Conservation (phyloP, 2,329 filamentous ascomycete genomes). For the Aspergillus vadensis region DNA sequence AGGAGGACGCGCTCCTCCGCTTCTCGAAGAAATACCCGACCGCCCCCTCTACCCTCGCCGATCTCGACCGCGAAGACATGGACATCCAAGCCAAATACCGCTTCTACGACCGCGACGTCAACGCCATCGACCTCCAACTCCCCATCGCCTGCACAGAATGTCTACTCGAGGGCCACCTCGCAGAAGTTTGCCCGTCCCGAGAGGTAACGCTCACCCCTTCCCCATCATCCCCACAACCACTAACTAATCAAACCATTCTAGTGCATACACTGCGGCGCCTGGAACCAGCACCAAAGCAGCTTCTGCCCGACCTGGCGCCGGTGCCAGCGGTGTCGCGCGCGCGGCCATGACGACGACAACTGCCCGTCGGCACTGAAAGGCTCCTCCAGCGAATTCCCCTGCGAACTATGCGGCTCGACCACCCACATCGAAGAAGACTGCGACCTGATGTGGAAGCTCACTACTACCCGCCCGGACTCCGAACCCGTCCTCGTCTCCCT, state of each 20-base stretch:
- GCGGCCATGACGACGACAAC: conserved; percentile 56
- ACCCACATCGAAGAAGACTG: conserved; percentile 64
- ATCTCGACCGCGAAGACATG: conserved; percentile 43
- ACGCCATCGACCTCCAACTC: conserved; percentile 43
- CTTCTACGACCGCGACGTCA: conserved; percentile 41
- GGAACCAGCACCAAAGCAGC: conserved; percentile 43
- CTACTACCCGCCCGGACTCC: conserved; percentile 23
- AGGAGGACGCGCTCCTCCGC: conserved; percentile 37
- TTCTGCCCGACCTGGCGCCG: conserved; percentile 45
- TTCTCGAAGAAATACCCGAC: conserved; percentile 39
- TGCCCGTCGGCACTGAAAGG: conserved; percentile 63
- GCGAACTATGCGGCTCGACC: conserved; percentile 60
- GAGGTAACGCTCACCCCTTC: conserved; percentile 37
- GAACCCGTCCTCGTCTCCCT: conserved; percentile 44
- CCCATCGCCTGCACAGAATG: conserved; percentile 48
- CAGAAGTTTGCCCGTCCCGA: conserved; percentile 45
- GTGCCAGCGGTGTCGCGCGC: conserved; percentile 61
- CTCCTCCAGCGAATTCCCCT: conserved; percentile 57
- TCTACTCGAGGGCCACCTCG: conserved; percentile 46
- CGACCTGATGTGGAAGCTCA: conserved; percentile 58
- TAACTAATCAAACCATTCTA: conserved; percentile 16
- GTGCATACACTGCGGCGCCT: conserved; percentile 48
- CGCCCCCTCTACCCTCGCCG: conserved; percentile 37
- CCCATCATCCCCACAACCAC: neutral
- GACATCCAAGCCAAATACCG: conserved; percentile 43